Evolutionary conservation across 805 yeast genomes (phyloP), one percentile per base, ranked within the genome.

Genomic region (Middelhovenomyces tepae): DNA sequence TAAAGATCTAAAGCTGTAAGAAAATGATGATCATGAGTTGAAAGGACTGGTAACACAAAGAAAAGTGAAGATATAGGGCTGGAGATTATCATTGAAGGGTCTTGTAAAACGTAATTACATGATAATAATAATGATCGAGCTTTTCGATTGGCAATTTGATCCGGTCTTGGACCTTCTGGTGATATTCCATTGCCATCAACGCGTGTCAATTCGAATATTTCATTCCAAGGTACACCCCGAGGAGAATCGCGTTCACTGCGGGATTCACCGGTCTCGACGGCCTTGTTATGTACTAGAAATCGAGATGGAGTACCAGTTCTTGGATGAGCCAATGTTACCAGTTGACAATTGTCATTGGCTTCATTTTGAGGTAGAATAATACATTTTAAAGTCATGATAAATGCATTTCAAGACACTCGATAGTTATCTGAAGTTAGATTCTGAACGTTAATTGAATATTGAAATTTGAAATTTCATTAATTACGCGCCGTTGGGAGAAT

Each of bases 21-120:
- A 16, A 40, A 38, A 19, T 41, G 37, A 9, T 17, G 10, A 9
- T 40, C 26, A 28, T 42, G 32, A 10, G 11, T 33, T 27, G 28
- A 40, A 9, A 56, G 38, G 4, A 44, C 38, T 2, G 43, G 44
- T 13, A 56, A 31, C 1, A 50, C 32, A 7, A 54, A 32, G 34
- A 44, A 53, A 8, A 51, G 21, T 2, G 54, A 50, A 30, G 53
- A 44, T 10, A 53, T 29, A 1, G 56, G 54, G 6, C 51, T 43
- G 4, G 51, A 42, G 4, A 46, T 48, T 5, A 41, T 32, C 8
- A 54, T 13, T 4, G 37, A 16, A 3, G 49, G 47, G 29, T 50
- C 51, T 5, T 30, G 22, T n/a, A 31, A 16, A n/a, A 43, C 22
- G 13, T 17, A n/a, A 24, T 39, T 37, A 14, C 30, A n/a, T 7